Evolutionary conservation across 225 moss, liverwort and hornwort genomes (phyloP).

Genomic region (Lunularia cruciata): DNA sequence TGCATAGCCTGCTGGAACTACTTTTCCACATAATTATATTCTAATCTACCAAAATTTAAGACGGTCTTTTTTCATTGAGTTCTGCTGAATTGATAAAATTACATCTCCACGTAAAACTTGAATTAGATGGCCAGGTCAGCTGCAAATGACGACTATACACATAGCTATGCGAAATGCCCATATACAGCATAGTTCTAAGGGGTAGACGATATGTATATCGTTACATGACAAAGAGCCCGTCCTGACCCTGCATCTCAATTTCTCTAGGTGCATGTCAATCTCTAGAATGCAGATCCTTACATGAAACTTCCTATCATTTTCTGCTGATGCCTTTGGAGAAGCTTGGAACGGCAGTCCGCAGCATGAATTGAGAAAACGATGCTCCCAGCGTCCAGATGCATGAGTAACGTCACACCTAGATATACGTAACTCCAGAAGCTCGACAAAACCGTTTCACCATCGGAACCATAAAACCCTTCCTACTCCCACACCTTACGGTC

Average conservation of each 20-base stretch:
- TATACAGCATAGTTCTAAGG: not conserved
- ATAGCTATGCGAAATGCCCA: not conserved
- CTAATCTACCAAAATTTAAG: constrained; percentile 7
- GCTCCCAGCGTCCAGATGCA: not conserved
- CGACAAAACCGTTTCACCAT: too few relatives aligned
- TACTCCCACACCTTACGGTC: not conserved
- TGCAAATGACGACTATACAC: not conserved
- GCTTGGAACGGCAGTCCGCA: not conserved
- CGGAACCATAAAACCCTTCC: not conserved
- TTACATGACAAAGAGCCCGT: not conserved
- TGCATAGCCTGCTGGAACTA: not conserved
- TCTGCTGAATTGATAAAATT: constrained; percentile 1
- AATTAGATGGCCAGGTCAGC: not conserved
- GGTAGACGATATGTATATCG: not conserved
- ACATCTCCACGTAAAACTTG: not conserved
- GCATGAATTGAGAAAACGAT: not conserved
- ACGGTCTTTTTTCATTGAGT: not conserved
- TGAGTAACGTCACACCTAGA: not conserved
- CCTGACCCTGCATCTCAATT: not conserved
- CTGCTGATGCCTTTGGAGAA: not conserved
- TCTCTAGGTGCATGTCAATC: not conserved
- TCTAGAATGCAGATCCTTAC: not conserved
- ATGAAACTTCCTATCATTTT: not conserved
- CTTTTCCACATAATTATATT: not conserved
- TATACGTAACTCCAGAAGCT: not conserved